These are phyloP conservation scores for Buddleja alternifolia DNA, from an alignment of 257 asterid species.

Conservation along the genomic window DNA sequence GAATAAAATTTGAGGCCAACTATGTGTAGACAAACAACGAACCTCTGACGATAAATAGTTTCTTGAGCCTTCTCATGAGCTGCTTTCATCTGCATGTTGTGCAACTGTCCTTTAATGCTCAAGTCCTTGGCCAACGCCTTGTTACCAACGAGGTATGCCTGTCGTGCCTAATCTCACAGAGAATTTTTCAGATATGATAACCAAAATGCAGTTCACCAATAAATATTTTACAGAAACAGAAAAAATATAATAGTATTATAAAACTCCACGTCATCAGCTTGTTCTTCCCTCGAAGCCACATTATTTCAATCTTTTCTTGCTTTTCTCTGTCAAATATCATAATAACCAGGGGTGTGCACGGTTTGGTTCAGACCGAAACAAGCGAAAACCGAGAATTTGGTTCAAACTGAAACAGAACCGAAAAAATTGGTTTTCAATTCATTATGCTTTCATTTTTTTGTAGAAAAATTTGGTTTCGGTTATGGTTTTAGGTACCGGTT, in stretches of 20 bases:
- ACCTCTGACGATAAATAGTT: slow-evolving; percentile 87
- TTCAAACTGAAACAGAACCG: too few relatives aligned
- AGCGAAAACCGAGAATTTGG: too few relatives aligned
- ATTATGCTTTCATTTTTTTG: too few relatives aligned
- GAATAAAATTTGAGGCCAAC: not conserved
- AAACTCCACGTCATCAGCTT: not conserved
- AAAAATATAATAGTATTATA: not conserved
- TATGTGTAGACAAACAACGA: slow-evolving; percentile 26
- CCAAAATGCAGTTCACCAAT: not conserved
- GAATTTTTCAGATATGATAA: slow-evolving; percentile 31
- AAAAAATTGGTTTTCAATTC: too few relatives aligned
- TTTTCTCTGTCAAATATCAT: too few relatives aligned
- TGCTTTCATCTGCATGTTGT: slow-evolving; percentile 96
- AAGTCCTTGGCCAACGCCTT: slow-evolving; percentile 98
- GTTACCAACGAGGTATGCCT: slow-evolving; percentile 90
- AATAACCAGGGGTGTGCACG: too few relatives aligned
- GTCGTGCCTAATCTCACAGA: slow-evolving; percentile 76
- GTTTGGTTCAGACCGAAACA: too few relatives aligned
- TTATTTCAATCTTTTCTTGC: too few relatives aligned
- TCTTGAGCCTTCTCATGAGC: slow-evolving; percentile 97
- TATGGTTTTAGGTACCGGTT: too few relatives aligned
- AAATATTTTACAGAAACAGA: not conserved
- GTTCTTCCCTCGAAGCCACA: too few relatives aligned
- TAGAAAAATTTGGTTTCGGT: too few relatives aligned
- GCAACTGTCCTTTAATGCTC: slow-evolving; percentile 93